Conservation (phyloP, 2,329 filamentous ascomycete genomes). For the Periconia macrospinosa region DNA sequence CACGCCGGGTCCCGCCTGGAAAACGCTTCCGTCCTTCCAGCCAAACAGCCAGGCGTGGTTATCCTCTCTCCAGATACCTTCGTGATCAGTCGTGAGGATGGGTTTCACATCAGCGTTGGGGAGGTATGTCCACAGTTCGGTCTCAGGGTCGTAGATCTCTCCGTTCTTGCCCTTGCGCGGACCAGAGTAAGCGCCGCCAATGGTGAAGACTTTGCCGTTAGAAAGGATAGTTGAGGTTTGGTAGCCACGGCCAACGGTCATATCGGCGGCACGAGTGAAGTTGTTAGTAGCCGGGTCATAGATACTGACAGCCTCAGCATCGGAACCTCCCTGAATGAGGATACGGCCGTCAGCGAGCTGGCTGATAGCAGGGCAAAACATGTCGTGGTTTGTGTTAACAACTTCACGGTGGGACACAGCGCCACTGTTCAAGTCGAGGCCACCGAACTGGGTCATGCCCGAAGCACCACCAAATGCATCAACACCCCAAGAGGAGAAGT, state of each 20-base stretch:
- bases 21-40: slow-evolving; percentile 53
- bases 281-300: slow-evolving; percentile 44
- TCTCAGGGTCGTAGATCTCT: slow-evolving; percentile 49
- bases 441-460: background rate
- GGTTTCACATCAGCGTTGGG: slow-evolving; percentile 48
- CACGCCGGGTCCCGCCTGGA: slow-evolving; percentile 59
- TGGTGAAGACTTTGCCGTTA: slow-evolving; percentile 59
- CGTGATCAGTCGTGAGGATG: slow-evolving; percentile 54
- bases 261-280: slow-evolving; percentile 53
- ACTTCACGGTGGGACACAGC: slow-evolving; percentile 19
- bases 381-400: slow-evolving; percentile 53
- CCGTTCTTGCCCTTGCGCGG: slow-evolving; percentile 54
- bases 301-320: slow-evolving; percentile 51
- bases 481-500: slow-evolving; percentile 31
- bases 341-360: slow-evolving; percentile 53
- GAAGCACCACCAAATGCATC: slow-evolving; percentile 18
- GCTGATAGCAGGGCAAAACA: slow-evolving; percentile 61
- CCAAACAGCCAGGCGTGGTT: slow-evolving; percentile 60
- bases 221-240: slow-evolving; percentile 56
- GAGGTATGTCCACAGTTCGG: slow-evolving; percentile 53
- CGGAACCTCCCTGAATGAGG: slow-evolving; percentile 58
- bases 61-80: slow-evolving; percentile 51
- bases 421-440: slow-evolving; percentile 3
- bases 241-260: slow-evolving; percentile 63
- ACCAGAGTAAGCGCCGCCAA: slow-evolving; percentile 62